Evolutionary conservation across 257 asterid genomes (phyloP), one percentile per base, ranked within the genome.

Genomic region (Cruciata laevipes): DNA sequence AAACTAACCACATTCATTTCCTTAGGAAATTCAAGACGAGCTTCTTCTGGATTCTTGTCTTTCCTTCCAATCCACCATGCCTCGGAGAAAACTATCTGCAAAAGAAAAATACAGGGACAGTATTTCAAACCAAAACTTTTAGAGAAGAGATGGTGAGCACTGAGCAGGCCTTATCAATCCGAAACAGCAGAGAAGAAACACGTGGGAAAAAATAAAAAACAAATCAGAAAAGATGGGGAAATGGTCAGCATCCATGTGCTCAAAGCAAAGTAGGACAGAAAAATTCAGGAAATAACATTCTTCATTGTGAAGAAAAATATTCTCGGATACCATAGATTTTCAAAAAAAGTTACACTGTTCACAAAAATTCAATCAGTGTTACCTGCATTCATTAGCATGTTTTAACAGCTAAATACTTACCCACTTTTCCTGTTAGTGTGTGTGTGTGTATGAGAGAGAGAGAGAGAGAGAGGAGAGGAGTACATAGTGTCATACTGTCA

Each of bases 41-140:
- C 71, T 82, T 91, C 98, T 68, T 83, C 90, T 37, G 98, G 98
- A 82, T 91, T 91, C 73, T 87, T 90, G 40, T 87, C 95, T 74
- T 89, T 87, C 71, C 69, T 87, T 69, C 98, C 98, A 49, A 91
- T 85, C 96, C 98, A 91, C 96, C 98, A 91, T 53, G 95, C 98
- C 77, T 91, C 95, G 52, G 98, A 89, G 79, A 91, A 91, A 61
- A 89, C 95, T 74, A 91, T 74, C 98, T 91, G 81, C 73, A 67
- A 78, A 61, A 51, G 21, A 76, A 79, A 55, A 66, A 37, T 35
- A 25, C 44, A 38, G 44, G 23, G 72, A 58, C 24, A 61, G 27
- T 71, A 11, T 63, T 64, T 47, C 74, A 65, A 16, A 53, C 65
- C 38, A 53, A 53, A 53, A 20, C 4, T 30, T 12, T 49, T 8